These are phyloP conservation scores for Colletotrichum trifolii DNA, from an alignment of 2,329 filamentous ascomycete genomes.

Conservation along the genomic window DNA sequence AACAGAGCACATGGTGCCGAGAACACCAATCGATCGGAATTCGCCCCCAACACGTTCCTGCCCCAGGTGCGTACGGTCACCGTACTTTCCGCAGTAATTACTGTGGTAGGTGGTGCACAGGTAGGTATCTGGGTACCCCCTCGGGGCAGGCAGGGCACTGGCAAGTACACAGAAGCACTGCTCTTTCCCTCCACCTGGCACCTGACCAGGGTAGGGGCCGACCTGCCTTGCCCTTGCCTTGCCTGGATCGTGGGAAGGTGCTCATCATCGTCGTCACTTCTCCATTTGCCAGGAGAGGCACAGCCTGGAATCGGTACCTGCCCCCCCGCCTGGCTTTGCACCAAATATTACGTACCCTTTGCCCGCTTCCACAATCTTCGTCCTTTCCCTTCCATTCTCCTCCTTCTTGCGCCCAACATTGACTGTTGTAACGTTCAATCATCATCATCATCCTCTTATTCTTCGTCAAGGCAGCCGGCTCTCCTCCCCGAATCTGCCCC, in stretches of 20 bases:
- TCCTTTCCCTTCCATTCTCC: not conserved
- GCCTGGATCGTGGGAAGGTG: not conserved
- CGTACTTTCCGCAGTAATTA: no score
- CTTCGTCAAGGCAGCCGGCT: conserved; percentile 12
- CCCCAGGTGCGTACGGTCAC: no score
- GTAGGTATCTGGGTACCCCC: no score
- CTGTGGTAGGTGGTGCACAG: no score
- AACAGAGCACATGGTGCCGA: no score
- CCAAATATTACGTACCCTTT: conserved; percentile 6
- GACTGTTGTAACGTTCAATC: not conserved
- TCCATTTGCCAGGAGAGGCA: not conserved
- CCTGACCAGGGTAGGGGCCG: not conserved
- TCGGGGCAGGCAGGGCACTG: no score
- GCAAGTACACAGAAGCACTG: no score
- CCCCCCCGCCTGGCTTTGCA: not conserved
- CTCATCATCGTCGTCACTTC: conserved; percentile 11
- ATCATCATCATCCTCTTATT: conserved; percentile 13
- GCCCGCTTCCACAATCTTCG: not conserved
- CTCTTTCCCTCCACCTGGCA: not conserved
- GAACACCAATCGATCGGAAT: not conserved
- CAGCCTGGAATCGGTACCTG: conserved; percentile 14
- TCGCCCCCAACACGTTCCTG: not conserved
- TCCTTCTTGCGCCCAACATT: not conserved
- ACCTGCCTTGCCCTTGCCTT: not conserved
- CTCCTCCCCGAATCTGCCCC: conserved; percentile 26